Evolutionary conservation across 176 grass and related monocot genomes (phyloP), one percentile per base, ranked within the genome.

Genomic region (Hyparrhenia diplandra): DNA sequence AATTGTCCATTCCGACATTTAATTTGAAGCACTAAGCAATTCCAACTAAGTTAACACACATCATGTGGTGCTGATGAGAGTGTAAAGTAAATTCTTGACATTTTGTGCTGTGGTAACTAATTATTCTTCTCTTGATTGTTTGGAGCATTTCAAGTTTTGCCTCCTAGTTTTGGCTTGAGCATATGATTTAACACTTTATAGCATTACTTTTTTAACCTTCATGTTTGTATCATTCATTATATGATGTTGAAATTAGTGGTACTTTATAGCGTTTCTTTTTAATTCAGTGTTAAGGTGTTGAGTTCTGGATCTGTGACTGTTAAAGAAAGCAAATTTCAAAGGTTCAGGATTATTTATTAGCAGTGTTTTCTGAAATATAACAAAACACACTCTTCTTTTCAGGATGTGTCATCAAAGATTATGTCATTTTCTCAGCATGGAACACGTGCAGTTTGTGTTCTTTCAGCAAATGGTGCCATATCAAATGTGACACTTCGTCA

Each of bases 401-500:
- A 99, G 97, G 97, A 99, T 55, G 90, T 99, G 24, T 96, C 90
- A 10, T 83, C 85, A 30, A 99, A 99, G 69, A 96, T 96, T 36
- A 93, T 99, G 91, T 91, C 97, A 55, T 99, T 99, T 91, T 91
- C 90, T 85, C 97, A 93, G 51, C 71, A 99, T 71, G 97, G 97
- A 59, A 84, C 87, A 1, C 89, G 92, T 16, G 87, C 91, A 66
- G 73, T 99, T 76, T 99, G 97, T 60, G 88, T 99, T 87, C 91
- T 99, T 70, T 96, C 97, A 63, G 97, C 97, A 83, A 99, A 99
- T 83, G 97, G 97, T 65, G 83, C 93, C 74, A 96, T 99, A 82
- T 96, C 97, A 80, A 95, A 99, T 75, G 97, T 96, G 36, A 99
- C 97, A 14, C 97, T 99, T 82, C 80, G 93, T 51, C 97, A 96